Conservation (phyloP, 2,329 filamentous ascomycete genomes). For the Rhynchosporium graminicola region DNA sequence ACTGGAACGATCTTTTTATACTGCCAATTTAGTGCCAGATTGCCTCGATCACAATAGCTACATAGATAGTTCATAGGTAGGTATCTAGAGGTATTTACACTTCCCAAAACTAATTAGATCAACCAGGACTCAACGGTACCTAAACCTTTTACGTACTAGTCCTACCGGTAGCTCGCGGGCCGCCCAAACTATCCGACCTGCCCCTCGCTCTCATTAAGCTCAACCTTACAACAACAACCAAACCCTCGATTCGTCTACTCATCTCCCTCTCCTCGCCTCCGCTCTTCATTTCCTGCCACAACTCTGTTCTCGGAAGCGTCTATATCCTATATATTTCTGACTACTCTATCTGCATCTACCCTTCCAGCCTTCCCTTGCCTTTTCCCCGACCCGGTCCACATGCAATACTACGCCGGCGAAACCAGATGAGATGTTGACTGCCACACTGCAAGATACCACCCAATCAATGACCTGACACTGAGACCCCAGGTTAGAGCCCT, state of each 20-base stretch:
- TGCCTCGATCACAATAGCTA: too few species aligned
- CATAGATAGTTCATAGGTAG: too few species aligned
- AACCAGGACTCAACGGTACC: too few species aligned
- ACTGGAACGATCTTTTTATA: too few species aligned
- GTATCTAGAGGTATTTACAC: too few species aligned
- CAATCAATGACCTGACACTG: constrained; percentile 3
- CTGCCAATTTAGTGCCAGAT: too few species aligned
- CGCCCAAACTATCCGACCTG: background rate
- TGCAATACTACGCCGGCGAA: background rate
- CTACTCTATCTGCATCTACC: constrained; percentile 1
- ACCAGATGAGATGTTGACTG: constrained; percentile 4
- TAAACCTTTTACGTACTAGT: too few species aligned
- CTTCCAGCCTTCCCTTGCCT: background rate
- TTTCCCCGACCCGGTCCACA: background rate
- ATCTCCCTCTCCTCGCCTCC: background rate
- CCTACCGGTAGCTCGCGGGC: too few species aligned
- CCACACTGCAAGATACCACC: background rate
- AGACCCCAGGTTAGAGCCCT: background rate
- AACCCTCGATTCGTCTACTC: background rate
- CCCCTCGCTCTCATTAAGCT: background rate
- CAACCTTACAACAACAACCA: too few species aligned
- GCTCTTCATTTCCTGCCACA: background rate
- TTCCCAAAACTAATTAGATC: too few species aligned
- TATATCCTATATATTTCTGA: background rate
- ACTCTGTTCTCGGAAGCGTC: background rate